These are phyloP conservation scores for Talaromyces sp. DNA, from an alignment of 2,329 filamentous ascomycete genomes.

Conservation along the genomic window DNA sequence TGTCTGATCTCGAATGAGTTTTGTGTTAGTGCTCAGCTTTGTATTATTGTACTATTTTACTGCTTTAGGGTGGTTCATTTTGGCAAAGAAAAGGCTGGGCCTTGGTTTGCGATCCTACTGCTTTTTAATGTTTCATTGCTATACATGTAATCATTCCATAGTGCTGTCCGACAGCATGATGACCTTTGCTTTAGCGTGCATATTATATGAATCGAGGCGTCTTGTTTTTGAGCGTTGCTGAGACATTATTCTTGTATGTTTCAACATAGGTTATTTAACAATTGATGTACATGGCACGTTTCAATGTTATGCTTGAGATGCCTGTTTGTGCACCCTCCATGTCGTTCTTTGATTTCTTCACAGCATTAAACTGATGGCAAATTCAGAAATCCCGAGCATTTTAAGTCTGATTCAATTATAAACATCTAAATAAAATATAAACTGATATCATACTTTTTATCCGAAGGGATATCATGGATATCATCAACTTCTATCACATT, in stretches of 20 bases:
- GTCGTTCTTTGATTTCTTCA: not conserved
- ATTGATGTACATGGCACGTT: too few species aligned
- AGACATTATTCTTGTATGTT: not conserved
- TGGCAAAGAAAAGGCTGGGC: not conserved
- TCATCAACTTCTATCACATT: not conserved
- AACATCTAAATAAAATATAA: not conserved
- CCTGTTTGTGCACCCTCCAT: not conserved
- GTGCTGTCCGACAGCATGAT: not conserved
- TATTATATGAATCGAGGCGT: not conserved
- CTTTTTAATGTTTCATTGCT: not conserved
- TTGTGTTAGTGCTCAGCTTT: not conserved
- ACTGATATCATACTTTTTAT: not conserved
- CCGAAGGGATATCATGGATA: not conserved
- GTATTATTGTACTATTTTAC: not conserved
- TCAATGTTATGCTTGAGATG: not conserved
- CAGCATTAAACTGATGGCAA: too few species aligned
- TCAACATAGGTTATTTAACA: not conserved
- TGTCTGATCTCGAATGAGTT: constrained; percentile 8
- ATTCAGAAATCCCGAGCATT: too few species aligned
- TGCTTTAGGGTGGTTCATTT: not conserved
- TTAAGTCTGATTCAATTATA: not conserved
- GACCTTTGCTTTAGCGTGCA: constrained; percentile 4
- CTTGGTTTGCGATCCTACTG: not conserved
- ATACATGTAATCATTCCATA: not conserved
- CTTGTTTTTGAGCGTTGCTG: not conserved